Evolutionary conservation across 306 rosid genomes (phyloP).

Genomic region (Arachis hypogaea): DNA sequence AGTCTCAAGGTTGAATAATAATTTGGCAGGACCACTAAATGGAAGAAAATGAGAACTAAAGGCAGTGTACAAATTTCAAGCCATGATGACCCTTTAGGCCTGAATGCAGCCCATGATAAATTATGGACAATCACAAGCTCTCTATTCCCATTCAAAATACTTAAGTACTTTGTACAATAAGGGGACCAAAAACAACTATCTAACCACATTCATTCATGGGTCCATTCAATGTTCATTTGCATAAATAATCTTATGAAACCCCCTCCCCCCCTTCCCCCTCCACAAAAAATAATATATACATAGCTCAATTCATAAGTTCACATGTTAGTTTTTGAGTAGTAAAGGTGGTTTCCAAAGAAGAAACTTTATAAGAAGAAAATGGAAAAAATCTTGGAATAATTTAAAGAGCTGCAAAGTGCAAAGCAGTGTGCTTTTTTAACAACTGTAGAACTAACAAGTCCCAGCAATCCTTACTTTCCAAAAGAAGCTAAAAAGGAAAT

Average conservation of each 20-base stretch:
- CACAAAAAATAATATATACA: conserved; percentile 3
- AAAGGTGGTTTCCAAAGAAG: conserved; percentile 35
- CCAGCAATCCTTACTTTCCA: conserved; percentile 5
- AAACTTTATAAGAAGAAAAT: conserved; percentile 20
- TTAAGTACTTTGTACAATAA: conserved; percentile 12
- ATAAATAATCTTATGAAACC: no score
- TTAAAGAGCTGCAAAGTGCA: neutral
- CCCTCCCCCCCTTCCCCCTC: no score
- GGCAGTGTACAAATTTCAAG: conserved; percentile 28
- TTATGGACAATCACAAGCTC: conserved; percentile 36
- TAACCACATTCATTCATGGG: conserved; percentile 31
- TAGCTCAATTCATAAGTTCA: conserved; percentile 11
- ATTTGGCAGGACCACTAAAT: conserved; percentile 48
- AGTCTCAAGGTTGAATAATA: conserved; percentile 33
- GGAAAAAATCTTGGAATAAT: neutral
- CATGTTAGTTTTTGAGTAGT: neutral
- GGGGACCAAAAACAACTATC: conserved; percentile 34
- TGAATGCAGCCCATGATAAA: conserved; percentile 31
- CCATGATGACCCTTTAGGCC: conserved; percentile 42
- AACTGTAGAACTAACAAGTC: neutral
- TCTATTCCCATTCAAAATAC: conserved; percentile 25
- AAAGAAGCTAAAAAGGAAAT: conserved; percentile 1
- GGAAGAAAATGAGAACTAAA: conserved; percentile 18
- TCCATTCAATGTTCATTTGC: conserved; percentile 32
- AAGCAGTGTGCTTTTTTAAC: conserved; percentile 4